Conservation (phyloP, 768 basidiomycete genomes). For the Rhizopogon salebrosus region DNA sequence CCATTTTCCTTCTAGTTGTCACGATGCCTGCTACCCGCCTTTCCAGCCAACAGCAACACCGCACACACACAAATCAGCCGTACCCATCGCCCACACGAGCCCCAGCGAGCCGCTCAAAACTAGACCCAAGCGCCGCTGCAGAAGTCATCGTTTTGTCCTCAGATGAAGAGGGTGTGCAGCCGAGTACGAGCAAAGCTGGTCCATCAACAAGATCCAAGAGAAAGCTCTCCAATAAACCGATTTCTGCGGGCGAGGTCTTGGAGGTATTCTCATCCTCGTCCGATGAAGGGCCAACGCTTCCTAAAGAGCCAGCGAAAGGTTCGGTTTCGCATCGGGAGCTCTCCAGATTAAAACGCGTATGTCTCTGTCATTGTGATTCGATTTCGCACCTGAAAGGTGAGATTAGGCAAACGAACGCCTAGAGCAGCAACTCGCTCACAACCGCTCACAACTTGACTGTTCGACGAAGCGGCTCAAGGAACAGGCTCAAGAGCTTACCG, state of each 20-base stretch:
- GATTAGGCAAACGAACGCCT: neutral
- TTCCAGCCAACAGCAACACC: constrained; percentile 15
- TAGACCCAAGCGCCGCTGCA: constrained; percentile 6
- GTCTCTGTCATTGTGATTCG: constrained; percentile 1
- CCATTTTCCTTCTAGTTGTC: neutral
- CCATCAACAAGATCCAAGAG: constrained; percentile 8
- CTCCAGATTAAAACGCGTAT: constrained; percentile 39
- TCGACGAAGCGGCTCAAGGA: constrained; percentile 10
- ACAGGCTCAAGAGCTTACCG: constrained; percentile 13
- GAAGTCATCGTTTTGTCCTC: constrained; percentile 31
- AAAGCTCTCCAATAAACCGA: constrained; percentile 8
- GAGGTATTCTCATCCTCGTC: constrained; percentile 61
- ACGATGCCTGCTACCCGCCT: constrained; percentile 26
- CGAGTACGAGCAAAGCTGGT: constrained; percentile 15
- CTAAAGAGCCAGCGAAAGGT: constrained; percentile 10
- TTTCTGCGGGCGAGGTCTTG: constrained; percentile 35
- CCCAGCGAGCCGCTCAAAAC: constrained; percentile 7
- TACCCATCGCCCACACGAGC: constrained; percentile 5
- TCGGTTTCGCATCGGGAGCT: constrained; percentile 35
- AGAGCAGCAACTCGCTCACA: constrained; percentile 1
- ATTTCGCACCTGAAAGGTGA: neutral
- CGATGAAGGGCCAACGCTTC: constrained; percentile 32
- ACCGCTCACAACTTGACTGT: constrained; percentile 15
- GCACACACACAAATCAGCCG: neutral
- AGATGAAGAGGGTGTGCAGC: constrained; percentile 22